These are phyloP conservation scores for Russula earlei DNA, from an alignment of 768 basidiomycete species.

Conservation along the genomic window DNA sequence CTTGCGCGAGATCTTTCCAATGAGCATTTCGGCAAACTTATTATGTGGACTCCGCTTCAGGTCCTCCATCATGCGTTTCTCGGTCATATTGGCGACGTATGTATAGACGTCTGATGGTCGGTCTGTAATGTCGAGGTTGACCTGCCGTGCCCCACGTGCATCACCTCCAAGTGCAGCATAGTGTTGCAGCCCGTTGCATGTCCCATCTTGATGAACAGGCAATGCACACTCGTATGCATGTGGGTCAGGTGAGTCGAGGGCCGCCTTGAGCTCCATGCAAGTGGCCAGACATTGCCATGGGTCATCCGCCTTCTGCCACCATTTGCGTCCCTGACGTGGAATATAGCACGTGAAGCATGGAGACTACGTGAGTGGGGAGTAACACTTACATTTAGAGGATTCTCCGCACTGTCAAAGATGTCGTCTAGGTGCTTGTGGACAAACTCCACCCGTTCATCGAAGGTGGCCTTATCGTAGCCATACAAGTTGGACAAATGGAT, in stretches of 20 bases:
- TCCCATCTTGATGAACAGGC: slow-evolving; percentile 97
- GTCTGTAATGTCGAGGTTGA: slow-evolving; percentile 80
- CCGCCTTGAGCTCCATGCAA: slow-evolving; percentile 80
- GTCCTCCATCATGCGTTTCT: slow-evolving; percentile 52
- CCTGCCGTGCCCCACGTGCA: slow-evolving; percentile 76
- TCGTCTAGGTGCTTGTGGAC: slow-evolving; percentile 63
- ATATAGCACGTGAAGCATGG: slow-evolving; percentile 2
- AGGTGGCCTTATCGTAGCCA: slow-evolving; percentile 90
- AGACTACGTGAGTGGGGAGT: neutral
- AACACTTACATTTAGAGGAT: slow-evolving; percentile 59
- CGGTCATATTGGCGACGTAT: slow-evolving; percentile 80
- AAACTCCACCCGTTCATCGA: slow-evolving; percentile 84
- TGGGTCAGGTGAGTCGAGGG: slow-evolving; percentile 60
- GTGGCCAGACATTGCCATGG: slow-evolving; percentile 96
- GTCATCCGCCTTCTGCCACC: slow-evolving; percentile 91
- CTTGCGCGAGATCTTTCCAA: slow-evolving; percentile 80
- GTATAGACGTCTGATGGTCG: slow-evolving; percentile 93
- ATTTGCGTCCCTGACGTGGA: slow-evolving; percentile 48
- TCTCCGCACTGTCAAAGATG: slow-evolving; percentile 72
- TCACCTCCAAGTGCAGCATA: slow-evolving; percentile 98
- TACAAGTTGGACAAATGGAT: slow-evolving; percentile 91
- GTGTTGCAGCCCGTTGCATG: slow-evolving; percentile 97
- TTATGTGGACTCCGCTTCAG: slow-evolving; percentile 30
- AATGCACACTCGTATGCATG: slow-evolving; percentile 51
- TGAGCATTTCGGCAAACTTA: slow-evolving; percentile 47